These are phyloP conservation scores for Kwoniella bestiolae DNA, from an alignment of 768 basidiomycete species.

Conservation along the genomic window DNA sequence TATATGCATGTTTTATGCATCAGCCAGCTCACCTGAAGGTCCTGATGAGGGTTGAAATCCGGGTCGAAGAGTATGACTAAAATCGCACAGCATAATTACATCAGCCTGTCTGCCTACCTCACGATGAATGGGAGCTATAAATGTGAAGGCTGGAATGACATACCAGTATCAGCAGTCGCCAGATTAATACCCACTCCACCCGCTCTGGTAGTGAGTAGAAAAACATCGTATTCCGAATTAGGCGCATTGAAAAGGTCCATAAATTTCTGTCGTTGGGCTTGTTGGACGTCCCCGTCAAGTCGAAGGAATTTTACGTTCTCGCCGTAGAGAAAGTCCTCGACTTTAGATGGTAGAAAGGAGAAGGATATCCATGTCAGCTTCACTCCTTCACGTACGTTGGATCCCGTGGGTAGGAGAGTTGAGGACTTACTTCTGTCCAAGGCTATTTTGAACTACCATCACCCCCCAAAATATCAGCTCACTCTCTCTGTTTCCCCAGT, in stretches of 20 bases:
- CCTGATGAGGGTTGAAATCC: conserved; percentile 94
- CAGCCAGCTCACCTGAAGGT: conserved; percentile 73
- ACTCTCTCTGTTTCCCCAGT: background rate
- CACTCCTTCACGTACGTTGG: background rate
- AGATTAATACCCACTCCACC: conserved; percentile 86
- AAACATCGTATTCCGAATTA: conserved; percentile 85
- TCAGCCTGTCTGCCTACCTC: too few species aligned
- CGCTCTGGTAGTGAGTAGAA: conserved; percentile 87
- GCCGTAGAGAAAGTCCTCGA: conserved; percentile 85
- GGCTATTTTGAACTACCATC: conserved; percentile 78
- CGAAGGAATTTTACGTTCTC: conserved; percentile 80
- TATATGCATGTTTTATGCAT: background rate
- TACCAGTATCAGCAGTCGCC: conserved; percentile 79
- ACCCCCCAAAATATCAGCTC: background rate
- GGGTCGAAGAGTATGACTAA: conserved; percentile 70
- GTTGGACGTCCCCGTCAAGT: conserved; percentile 86
- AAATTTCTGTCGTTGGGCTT: conserved; percentile 81
- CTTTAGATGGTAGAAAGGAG: too few species aligned
- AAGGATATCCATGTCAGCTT: background rate
- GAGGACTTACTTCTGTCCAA: conserved; percentile 67
- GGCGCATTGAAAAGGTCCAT: conserved; percentile 95
- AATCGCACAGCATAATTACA: background rate
- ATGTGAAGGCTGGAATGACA: conserved; percentile 59
- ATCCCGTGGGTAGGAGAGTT: background rate
- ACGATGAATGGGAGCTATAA: conserved; percentile 8